phyloP scores from a whole-genome alignment of 495 filamentous ascomycete genomes.

The Neurospora terricola region DNA sequence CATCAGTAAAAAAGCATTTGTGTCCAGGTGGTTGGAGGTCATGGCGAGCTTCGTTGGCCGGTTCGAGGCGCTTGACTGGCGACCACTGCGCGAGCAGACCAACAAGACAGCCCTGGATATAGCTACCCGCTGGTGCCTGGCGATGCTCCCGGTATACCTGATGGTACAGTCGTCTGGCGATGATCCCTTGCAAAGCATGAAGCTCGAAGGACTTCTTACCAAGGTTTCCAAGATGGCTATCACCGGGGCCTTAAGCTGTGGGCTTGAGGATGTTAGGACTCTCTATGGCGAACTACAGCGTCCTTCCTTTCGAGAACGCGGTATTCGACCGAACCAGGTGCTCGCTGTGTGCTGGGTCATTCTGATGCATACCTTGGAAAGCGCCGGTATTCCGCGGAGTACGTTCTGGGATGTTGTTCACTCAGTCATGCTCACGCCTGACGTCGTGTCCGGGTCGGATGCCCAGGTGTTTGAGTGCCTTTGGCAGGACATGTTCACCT shows the following conservation, averaged over 20 bases:
- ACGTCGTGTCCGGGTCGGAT: slow-evolving; percentile 30
- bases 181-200: slow-evolving; percentile 21
- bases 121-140: slow-evolving; percentile 7
- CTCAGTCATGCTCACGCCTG: slow-evolving; percentile 29
- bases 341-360: slow-evolving; percentile 58
- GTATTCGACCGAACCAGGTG: slow-evolving; percentile 50
- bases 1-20: slow-evolving; percentile 26
- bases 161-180: slow-evolving; percentile 21
- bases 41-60: slow-evolving; percentile 29
- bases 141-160: slow-evolving; percentile 14
- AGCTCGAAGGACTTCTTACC: slow-evolving; percentile 34
- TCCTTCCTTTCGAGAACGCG: slow-evolving; percentile 46
- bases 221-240: slow-evolving; percentile 27
- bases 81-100: not conserved
- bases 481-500: slow-evolving; percentile 66
- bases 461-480: slow-evolving; percentile 50
- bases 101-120: slow-evolving; percentile 12
- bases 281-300: slow-evolving; percentile 55
- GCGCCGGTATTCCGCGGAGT: slow-evolving; percentile 30
- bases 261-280: slow-evolving; percentile 41
- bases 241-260: slow-evolving; percentile 34
- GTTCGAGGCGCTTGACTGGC: slow-evolving; percentile 19
- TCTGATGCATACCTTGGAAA: slow-evolving; percentile 47
- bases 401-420: slow-evolving; percentile 53
- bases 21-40: slow-evolving; percentile 35